Percentiles rank a stretch among this genome's conserved stretches.
Conservation (phyloP, 1,284 basidiomycete species). For the Papiliotrema flavescens region DNA sequence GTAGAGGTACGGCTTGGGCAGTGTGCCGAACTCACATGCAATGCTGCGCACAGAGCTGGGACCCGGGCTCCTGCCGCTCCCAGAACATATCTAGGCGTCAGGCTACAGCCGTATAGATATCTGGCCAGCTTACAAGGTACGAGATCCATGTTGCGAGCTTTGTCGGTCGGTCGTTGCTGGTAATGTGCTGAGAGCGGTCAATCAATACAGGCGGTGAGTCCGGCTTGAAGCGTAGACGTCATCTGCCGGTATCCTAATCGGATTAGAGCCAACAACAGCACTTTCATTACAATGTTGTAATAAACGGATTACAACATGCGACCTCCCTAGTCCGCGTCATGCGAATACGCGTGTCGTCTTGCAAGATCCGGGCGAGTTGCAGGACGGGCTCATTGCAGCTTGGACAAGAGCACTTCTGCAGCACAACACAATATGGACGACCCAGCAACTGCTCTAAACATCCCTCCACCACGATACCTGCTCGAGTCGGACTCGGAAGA, state of each 20-base stretch:
- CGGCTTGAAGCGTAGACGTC: neutral
- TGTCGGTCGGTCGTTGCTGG: no score
- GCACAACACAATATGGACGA: slow-evolving; percentile 30
- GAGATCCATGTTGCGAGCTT: neutral
- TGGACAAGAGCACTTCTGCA: no score
- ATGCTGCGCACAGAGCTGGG: neutral
- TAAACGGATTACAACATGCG: no score
- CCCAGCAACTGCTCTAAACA: slow-evolving; percentile 27
- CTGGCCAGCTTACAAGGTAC: neutral
- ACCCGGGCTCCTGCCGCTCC: neutral
- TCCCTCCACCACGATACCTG: slow-evolving; percentile 42
- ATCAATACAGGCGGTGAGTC: neutral
- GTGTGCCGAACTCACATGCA: neutral
- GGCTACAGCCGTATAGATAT: neutral
- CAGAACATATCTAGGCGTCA: neutral
- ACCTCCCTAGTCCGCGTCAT: no score
- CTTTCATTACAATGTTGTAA: no score
- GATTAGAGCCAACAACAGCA: neutral
- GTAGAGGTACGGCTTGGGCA: neutral
- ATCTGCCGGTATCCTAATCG: neutral
- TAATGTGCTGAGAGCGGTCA: neutral
- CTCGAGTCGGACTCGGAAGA: slow-evolving; percentile 47
- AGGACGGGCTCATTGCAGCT: no score
- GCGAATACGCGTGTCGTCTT: no score
- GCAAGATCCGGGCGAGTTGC: no score